Percentiles rank a stretch among this genome's conserved stretches.
These are phyloP conservation scores for Mentha longifolia DNA, from an alignment of 257 asterid species.

Conservation along the genomic window DNA sequence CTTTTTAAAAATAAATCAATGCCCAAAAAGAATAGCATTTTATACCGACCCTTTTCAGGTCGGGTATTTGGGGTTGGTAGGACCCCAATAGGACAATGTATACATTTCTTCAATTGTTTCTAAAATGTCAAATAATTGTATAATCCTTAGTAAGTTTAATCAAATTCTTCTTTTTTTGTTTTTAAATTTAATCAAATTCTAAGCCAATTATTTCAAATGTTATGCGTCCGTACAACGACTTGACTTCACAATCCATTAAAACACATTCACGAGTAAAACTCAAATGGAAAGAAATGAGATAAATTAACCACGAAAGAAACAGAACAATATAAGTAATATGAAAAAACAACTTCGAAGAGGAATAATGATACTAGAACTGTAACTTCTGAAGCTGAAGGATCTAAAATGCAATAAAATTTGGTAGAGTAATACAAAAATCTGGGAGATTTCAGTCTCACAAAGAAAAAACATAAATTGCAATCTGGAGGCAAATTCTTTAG, in stretches of 20 bases:
- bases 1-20: too few species aligned
- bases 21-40: too few species aligned
- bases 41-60: too few species aligned
- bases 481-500: slow-evolving; percentile 2
- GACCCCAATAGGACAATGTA: too few species aligned
- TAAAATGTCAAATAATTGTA: too few species aligned
- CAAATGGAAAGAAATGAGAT: background rate
- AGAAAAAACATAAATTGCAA: background rate
- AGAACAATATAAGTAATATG: background rate
- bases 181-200: too few species aligned
- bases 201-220: too few species aligned
- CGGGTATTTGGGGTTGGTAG: too few species aligned
- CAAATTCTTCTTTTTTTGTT: too few species aligned
- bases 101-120: too few species aligned
- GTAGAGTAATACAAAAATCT: slow-evolving; percentile 33
- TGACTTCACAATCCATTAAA: background rate
- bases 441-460: slow-evolving; percentile 4
- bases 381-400: background rate
- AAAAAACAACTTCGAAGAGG: background rate
- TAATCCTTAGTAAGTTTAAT: too few species aligned
- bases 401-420: slow-evolving; percentile 16
- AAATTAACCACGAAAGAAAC: background rate
- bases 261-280: background rate
- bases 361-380: background rate
- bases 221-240: too few species aligned